Evolutionary conservation across 2,329 filamentous ascomycete species (phyloP).

Genomic region (Fusarium armeniacum): DNA sequence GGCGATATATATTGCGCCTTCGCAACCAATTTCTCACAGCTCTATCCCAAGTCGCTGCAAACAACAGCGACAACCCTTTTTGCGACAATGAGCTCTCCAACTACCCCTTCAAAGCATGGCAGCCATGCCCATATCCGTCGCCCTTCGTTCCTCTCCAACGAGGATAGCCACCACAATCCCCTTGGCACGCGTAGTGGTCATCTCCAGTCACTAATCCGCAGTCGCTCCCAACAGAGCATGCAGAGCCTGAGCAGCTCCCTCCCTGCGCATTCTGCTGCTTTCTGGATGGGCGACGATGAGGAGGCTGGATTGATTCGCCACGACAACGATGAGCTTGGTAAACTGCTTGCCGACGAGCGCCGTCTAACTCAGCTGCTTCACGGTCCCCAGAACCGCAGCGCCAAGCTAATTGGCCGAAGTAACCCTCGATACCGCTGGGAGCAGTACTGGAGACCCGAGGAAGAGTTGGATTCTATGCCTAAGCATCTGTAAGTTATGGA

Average conservation of each 20-base stretch:
- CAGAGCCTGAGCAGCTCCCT: constrained; percentile 51
- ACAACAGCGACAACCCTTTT: constrained; percentile 21
- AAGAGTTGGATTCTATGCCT: constrained; percentile 78
- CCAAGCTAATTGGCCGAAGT: constrained; percentile 88
- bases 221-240: constrained; percentile 54
- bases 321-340: constrained; percentile 62
- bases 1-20: constrained; percentile 14
- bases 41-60: constrained; percentile 23
- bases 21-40: background rate
- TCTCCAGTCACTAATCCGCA: constrained; percentile 57
- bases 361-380: constrained; percentile 71
- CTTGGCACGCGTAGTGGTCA: constrained; percentile 56
- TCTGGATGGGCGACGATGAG: constrained; percentile 53
- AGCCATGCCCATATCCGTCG: constrained; percentile 47
- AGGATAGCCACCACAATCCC: constrained; percentile 54
- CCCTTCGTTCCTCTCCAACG: constrained; percentile 53
- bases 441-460: constrained; percentile 85
- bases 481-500: constrained; percentile 71
- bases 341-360: constrained; percentile 67
- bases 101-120: constrained; percentile 46
- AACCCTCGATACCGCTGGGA: constrained; percentile 91
- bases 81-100: constrained; percentile 53
- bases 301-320: constrained; percentile 49
- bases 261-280: constrained; percentile 40
- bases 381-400: constrained; percentile 82